phyloP scores from a whole-genome alignment of 2,329 filamentous ascomycete species.

The Clonostachys byssicola region DNA sequence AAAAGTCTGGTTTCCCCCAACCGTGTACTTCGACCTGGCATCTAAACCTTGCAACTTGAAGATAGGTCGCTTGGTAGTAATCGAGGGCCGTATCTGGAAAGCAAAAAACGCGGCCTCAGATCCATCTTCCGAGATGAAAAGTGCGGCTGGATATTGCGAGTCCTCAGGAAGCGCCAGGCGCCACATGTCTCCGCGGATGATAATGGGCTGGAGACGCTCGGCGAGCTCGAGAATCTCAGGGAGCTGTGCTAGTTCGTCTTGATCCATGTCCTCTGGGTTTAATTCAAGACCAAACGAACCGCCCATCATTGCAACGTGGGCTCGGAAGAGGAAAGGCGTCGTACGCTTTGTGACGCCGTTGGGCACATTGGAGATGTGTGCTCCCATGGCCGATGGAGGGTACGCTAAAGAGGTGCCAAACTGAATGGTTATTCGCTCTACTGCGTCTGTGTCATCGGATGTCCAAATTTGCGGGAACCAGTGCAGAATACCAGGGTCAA shows the following conservation, averaged over 20 bases:
- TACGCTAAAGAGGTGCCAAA: slow-evolving; percentile 61
- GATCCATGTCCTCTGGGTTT: slow-evolving; percentile 45
- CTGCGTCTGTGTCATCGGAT: slow-evolving; percentile 60
- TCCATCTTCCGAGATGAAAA: slow-evolving; percentile 51
- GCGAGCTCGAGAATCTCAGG: slow-evolving; percentile 49
- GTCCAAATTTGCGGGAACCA: slow-evolving; percentile 66
- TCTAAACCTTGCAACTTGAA: slow-evolving; percentile 55
- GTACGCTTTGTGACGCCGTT: slow-evolving; percentile 53
- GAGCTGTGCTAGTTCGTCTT: slow-evolving; percentile 45
- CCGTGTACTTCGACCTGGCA: slow-evolving; percentile 43
- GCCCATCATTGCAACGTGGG: slow-evolving; percentile 65
- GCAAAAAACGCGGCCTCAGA: slow-evolving; percentile 49
- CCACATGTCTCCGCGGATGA: slow-evolving; percentile 55
- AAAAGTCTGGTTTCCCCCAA: slow-evolving; percentile 45
- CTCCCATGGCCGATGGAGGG: slow-evolving; percentile 59
- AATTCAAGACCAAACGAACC: slow-evolving; percentile 64
- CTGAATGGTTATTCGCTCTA: slow-evolving; percentile 58
- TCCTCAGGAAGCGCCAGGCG: slow-evolving; percentile 52
- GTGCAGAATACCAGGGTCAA: slow-evolving; percentile 58
- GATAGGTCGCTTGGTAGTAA: slow-evolving; percentile 47
- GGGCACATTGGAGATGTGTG: slow-evolving; percentile 58
- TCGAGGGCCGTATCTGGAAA: slow-evolving; percentile 49
- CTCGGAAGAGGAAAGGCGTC: slow-evolving; percentile 54
- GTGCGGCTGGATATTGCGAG: slow-evolving; percentile 58
- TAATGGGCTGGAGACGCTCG: slow-evolving; percentile 53